Evolutionary conservation across 495 filamentous ascomycete genomes (phyloP).

Genomic region (Aspergillus olivimuriae): DNA sequence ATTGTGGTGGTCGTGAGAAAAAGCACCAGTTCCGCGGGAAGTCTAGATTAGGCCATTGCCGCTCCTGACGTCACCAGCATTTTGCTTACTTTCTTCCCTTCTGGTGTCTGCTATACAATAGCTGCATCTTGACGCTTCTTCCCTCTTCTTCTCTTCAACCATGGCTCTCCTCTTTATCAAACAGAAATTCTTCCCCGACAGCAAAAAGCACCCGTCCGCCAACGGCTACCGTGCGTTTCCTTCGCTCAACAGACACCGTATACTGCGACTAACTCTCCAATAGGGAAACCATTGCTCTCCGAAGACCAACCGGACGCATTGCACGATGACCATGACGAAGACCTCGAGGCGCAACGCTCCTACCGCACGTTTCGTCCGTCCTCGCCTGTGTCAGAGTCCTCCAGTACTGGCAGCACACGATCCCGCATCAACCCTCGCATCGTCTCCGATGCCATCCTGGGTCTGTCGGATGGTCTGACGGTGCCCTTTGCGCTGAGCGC

Average conservation of each 20-base stretch:
- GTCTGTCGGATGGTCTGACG: slow-evolving; percentile 52
- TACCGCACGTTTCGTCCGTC: slow-evolving; percentile 33
- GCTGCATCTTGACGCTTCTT: too few species aligned
- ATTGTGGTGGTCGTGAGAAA: too few species aligned
- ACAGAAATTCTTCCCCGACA: slow-evolving; percentile 33
- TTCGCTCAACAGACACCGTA: background rate
- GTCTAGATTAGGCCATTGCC: background rate
- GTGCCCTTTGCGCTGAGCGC: slow-evolving; percentile 53
- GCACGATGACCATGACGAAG: slow-evolving; percentile 24
- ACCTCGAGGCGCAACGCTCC: slow-evolving; percentile 37
- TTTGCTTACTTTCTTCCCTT: background rate
- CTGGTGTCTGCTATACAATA: too few species aligned
- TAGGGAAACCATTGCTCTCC: slow-evolving; percentile 36
- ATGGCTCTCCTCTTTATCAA: slow-evolving; percentile 42
- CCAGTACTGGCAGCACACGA: slow-evolving; percentile 25
- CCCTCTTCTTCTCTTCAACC: background rate
- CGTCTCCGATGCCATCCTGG: slow-evolving; percentile 53
- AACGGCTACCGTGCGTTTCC: slow-evolving; percentile 10
- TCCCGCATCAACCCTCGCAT: slow-evolving; percentile 44
- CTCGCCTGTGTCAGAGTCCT: slow-evolving; percentile 17
- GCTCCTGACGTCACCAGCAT: background rate
- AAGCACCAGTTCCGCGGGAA: too few species aligned
- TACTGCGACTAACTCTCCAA: background rate
- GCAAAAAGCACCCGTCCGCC: slow-evolving; percentile 14
- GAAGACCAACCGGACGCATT: too few species aligned